These are phyloP conservation scores for Fusarium lyarnte DNA, from an alignment of 2,329 filamentous ascomycete genomes.

Conservation along the genomic window DNA sequence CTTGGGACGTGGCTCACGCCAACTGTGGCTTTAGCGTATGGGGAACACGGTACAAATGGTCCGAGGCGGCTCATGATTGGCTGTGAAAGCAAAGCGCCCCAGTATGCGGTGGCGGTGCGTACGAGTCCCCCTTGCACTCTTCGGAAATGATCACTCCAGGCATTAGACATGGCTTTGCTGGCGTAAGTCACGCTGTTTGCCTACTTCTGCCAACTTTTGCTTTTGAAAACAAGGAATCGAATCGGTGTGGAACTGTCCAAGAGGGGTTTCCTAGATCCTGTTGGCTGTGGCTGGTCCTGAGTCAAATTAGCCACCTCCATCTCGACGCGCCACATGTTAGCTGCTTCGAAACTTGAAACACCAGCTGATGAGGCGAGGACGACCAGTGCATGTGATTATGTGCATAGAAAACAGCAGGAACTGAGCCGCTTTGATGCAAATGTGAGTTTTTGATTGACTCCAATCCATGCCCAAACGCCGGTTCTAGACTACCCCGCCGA, in stretches of 20 bases:
- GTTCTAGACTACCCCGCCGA: constrained; percentile 4
- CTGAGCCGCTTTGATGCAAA: not conserved
- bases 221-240: constrained; percentile 32
- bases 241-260: constrained; percentile 19
- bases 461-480: constrained; percentile 24
- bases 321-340: constrained; percentile 22
- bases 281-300: constrained; percentile 31
- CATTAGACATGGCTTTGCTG: constrained; percentile 13
- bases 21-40: constrained; percentile 33
- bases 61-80: constrained; percentile 25
- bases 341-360: constrained; percentile 27
- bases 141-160: constrained; percentile 38
- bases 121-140: constrained; percentile 11
- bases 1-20: constrained; percentile 28
- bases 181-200: constrained; percentile 29
- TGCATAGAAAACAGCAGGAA: not conserved
- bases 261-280: constrained; percentile 12
- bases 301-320: constrained; percentile 23
- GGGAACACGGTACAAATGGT: constrained; percentile 27
- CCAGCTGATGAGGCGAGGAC: not conserved
- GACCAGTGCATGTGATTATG: constrained; percentile 4
- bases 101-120: constrained; percentile 33
- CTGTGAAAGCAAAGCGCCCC: not conserved
- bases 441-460: constrained; percentile 3
- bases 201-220: constrained; percentile 36